Evolutionary conservation across 2,329 filamentous ascomycete genomes (phyloP).

Genomic region (Parastagonospora nodorum): DNA sequence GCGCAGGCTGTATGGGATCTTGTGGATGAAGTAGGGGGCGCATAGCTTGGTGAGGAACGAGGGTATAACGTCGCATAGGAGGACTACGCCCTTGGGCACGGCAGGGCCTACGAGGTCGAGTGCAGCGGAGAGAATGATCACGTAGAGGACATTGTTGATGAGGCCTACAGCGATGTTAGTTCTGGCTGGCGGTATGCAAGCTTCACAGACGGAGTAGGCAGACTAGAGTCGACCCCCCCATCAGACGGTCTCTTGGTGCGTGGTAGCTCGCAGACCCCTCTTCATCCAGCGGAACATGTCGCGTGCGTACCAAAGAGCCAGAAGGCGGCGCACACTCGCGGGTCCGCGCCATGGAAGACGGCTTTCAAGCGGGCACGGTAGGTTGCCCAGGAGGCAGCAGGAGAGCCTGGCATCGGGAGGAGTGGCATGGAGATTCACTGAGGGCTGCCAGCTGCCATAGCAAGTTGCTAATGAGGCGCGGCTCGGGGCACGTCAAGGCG

Average conservation of each 20-base stretch:
- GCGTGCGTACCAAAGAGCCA: constrained; percentile 80
- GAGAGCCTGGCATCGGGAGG: constrained; percentile 62
- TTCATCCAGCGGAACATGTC: not conserved
- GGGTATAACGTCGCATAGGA: constrained; percentile 90
- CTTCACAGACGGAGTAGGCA: not conserved
- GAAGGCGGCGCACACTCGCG: constrained; percentile 77
- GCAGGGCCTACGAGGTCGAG: constrained; percentile 89
- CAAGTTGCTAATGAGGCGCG: not conserved
- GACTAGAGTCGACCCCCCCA: not conserved
- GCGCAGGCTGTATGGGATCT: constrained; percentile 77
- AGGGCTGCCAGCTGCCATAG: constrained; percentile 8
- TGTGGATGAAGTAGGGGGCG: constrained; percentile 92
- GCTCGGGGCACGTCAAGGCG: constrained; percentile 11
- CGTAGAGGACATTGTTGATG: constrained; percentile 98
- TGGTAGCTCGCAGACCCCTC: not conserved
- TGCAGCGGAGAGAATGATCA: constrained; percentile 92
- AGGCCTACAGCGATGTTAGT: constrained; percentile 61
- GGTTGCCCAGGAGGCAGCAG: constrained; percentile 72
- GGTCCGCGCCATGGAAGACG: constrained; percentile 70
- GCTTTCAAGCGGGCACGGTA: constrained; percentile 69
- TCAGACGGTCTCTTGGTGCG: not conserved
- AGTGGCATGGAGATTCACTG: constrained; percentile 33
- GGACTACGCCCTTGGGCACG: constrained; percentile 88
- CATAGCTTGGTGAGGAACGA: constrained; percentile 86
- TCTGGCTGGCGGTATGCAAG: not conserved